These are phyloP conservation scores for Hypomontagnella monticulosa DNA, from an alignment of 495 filamentous ascomycete genomes.

Conservation along the genomic window DNA sequence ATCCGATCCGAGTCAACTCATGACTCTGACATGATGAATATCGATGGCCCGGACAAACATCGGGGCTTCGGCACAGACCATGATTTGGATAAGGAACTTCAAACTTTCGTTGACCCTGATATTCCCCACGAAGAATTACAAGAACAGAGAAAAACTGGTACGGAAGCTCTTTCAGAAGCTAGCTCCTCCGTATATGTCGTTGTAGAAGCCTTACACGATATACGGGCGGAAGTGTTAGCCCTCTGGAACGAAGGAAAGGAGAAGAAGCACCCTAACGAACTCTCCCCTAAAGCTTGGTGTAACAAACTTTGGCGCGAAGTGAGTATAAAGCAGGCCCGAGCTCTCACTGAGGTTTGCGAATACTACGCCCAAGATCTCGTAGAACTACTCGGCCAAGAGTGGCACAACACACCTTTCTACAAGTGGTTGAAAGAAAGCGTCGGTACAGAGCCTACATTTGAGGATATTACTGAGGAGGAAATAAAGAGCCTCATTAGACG, in stretches of 20 bases:
- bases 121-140: not conserved
- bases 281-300: slow-evolving; percentile 35
- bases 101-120: not conserved
- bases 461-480: slow-evolving; percentile 32
- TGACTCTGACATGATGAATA: slow-evolving; percentile 13
- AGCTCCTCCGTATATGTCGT: slow-evolving; percentile 14
- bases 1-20: not conserved
- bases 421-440: slow-evolving; percentile 39
- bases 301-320: slow-evolving; percentile 46
- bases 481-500: slow-evolving; percentile 45
- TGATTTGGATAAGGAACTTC: not conserved
- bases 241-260: slow-evolving; percentile 28
- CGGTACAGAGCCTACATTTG: slow-evolving; percentile 32
- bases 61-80: not conserved
- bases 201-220: slow-evolving; percentile 35
- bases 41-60: slow-evolving; percentile 14
- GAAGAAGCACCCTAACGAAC: slow-evolving; percentile 37
- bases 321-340: slow-evolving; percentile 44
- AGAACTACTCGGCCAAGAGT: slow-evolving; percentile 43
- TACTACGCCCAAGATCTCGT: slow-evolving; percentile 49
- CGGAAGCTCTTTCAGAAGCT: not conserved
- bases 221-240: slow-evolving; percentile 20
- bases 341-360: slow-evolving; percentile 39
- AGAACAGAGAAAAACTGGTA: not conserved
- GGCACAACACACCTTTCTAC: slow-evolving; percentile 43